Conservation (phyloP, 2,329 filamentous ascomycete species). For the Trichoderma atroviride region DNA sequence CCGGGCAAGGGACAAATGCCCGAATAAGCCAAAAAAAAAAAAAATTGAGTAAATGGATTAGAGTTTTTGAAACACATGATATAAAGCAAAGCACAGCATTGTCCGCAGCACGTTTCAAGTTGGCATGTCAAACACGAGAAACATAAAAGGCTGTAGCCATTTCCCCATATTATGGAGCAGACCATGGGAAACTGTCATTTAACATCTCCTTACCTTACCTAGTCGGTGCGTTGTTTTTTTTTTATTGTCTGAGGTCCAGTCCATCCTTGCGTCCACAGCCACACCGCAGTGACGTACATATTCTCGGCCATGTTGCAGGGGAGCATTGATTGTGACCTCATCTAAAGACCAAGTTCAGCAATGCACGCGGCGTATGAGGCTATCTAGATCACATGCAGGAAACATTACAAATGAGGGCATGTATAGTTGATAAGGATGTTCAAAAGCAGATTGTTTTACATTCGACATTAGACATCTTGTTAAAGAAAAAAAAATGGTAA, state of each 20-base stretch:
- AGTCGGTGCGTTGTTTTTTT: neutral
- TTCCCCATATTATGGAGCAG: neutral
- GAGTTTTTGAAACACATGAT: neutral
- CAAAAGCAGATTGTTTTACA: neutral
- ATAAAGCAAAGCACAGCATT: neutral
- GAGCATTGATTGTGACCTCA: neutral
- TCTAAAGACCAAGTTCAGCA: neutral
- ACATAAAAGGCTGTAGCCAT: neutral
- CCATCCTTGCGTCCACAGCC: slow-evolving; percentile 22
- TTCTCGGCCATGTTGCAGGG: neutral
- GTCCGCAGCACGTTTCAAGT: slow-evolving; percentile 7
- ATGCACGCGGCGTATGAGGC: neutral
- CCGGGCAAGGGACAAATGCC: neutral
- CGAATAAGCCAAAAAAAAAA: neutral
- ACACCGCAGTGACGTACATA: slow-evolving; percentile 22
- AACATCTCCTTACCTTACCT: neutral
- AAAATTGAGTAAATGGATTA: neutral
- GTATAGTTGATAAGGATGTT: neutral
- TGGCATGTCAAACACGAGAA: slow-evolving; percentile 1
- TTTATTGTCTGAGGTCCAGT: neutral
- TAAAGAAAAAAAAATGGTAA: neutral
- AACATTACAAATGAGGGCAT: neutral
- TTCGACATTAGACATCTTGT: neutral
- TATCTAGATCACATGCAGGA: neutral
- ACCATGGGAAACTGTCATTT: neutral